phyloP scores from a whole-genome alignment of 225 moss, liverwort and hornwort species.

The Polytrichum formosum region DNA sequence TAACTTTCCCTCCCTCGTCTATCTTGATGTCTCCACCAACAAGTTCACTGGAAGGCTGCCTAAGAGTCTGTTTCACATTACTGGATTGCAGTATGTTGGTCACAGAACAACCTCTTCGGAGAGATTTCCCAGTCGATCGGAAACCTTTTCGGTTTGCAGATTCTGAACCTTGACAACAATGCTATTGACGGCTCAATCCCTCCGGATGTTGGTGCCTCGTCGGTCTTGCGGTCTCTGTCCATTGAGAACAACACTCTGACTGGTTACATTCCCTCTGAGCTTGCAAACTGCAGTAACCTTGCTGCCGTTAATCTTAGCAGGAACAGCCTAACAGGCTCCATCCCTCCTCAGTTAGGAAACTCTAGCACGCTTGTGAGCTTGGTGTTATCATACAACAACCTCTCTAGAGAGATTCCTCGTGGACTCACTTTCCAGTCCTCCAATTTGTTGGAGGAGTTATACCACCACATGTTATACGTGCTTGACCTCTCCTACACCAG shows the following conservation, averaged over 20 bases:
- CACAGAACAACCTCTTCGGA: conserved; percentile 53
- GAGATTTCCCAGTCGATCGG: conserved; percentile 54
- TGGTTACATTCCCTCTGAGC: conserved; percentile 32
- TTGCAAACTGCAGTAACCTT: conserved; percentile 42
- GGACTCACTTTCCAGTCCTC: conserved; percentile 20
- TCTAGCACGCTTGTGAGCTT: conserved; percentile 43
- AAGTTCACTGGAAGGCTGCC: conserved; percentile 55
- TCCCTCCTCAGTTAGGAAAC: conserved; percentile 47
- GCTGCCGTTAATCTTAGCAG: conserved; percentile 33
- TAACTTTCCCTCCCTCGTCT: conserved; percentile 42
- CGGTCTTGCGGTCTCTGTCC: conserved; percentile 33
- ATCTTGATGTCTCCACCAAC: conserved; percentile 64
- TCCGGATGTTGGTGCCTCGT: conserved; percentile 28
- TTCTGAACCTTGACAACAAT: conserved; percentile 33
- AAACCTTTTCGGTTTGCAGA: conserved; percentile 35
- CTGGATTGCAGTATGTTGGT: conserved; percentile 34
- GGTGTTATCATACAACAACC: conserved; percentile 36
- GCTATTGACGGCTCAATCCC: conserved; percentile 33
- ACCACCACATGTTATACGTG: conserved; percentile 36
- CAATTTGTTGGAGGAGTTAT: conserved; percentile 20
- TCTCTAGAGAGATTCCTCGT: conserved; percentile 16
- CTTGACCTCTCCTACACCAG: conserved; percentile 44
- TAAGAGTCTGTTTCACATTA: conserved; percentile 41
- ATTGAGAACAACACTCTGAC: conserved; percentile 30
- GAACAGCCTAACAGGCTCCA: conserved; percentile 36